Evolutionary conservation across 106 monocot species (phyloP).

Genomic region (Amphibolis antarctica): DNA sequence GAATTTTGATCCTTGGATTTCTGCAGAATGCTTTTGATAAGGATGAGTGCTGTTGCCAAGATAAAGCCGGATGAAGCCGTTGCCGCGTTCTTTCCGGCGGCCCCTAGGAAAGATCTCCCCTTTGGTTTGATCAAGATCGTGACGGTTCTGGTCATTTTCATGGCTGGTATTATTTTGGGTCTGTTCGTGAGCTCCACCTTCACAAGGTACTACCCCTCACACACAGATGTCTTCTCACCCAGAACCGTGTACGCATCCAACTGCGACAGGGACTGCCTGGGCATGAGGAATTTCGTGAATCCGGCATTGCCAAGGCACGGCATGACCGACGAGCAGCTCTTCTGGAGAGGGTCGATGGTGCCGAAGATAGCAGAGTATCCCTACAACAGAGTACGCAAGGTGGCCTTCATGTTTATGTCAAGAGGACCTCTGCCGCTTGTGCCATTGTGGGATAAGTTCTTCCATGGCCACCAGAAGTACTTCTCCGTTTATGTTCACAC

Average conservation of each 20-base stretch:
- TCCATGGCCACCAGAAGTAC: conserved; percentile 51
- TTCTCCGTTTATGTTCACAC: conserved; percentile 77
- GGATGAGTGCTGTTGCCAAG: conserved; percentile 12
- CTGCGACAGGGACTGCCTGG: conserved; percentile 22
- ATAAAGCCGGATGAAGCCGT: background rate
- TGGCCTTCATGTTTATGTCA: conserved; percentile 84
- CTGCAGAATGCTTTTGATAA: too few relatives aligned
- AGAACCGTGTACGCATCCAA: conserved; percentile 12
- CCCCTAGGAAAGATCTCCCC: conserved; percentile 24
- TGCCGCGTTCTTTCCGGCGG: conserved; percentile 7
- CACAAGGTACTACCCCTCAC: conserved; percentile 33
- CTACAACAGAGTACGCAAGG: conserved; percentile 64
- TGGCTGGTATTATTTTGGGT: conserved; percentile 50
- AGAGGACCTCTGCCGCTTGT: conserved; percentile 61
- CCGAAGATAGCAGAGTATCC: conserved; percentile 59
- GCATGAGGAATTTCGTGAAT: conserved; percentile 37
- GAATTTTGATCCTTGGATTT: too few relatives aligned
- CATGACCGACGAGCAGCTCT: conserved; percentile 73
- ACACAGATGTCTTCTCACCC: conserved; percentile 42
- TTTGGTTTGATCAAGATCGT: conserved; percentile 27
- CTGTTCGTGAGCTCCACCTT: conserved; percentile 40
- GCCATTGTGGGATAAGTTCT: conserved; percentile 81
- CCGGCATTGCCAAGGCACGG: conserved; percentile 39
- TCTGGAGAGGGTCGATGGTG: conserved; percentile 85
- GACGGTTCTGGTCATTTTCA: conserved; percentile 38